phyloP scores from a whole-genome alignment of 164 flowering plant genomes.

The Nelumbo lutea region DNA sequence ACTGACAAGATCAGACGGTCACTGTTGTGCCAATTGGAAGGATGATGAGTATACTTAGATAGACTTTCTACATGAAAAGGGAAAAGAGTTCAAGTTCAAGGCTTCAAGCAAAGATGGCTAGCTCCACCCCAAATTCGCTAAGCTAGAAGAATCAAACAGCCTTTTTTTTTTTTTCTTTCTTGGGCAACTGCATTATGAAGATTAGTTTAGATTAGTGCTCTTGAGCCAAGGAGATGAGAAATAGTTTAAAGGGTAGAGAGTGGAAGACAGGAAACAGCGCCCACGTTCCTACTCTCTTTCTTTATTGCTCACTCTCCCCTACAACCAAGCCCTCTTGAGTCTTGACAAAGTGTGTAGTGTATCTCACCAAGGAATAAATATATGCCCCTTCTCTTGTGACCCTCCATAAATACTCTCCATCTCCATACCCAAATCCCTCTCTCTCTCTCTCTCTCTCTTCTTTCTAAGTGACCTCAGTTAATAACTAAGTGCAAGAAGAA shows the following conservation, averaged over 20 bases:
- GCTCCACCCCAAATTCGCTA: neutral
- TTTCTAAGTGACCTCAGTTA: slow-evolving; percentile 2
- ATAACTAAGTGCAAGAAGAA: slow-evolving; percentile 1
- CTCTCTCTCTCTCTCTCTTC: neutral
- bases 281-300: slow-evolving; percentile 73
- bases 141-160: slow-evolving; percentile 15
- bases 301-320: slow-evolving; percentile 15
- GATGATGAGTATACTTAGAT: too few relatives aligned
- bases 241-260: slow-evolving; percentile 32
- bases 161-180: slow-evolving; percentile 1
- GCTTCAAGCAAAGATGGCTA: neutral
- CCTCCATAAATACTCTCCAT: slow-evolving; percentile 57
- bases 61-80: too few relatives aligned
- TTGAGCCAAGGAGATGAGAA: slow-evolving; percentile 59
- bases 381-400: slow-evolving; percentile 45
- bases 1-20: too few relatives aligned
- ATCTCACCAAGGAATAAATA: slow-evolving; percentile 45
- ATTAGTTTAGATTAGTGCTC: slow-evolving; percentile 47
- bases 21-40: too few relatives aligned
- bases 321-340: slow-evolving; percentile 22
- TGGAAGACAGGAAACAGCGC: slow-evolving; percentile 85
- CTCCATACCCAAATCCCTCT: slow-evolving; percentile 19
- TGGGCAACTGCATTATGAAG: slow-evolving; percentile 34
- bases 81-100: too few relatives aligned
- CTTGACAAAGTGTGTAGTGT: slow-evolving; percentile 40